Evolutionary conservation across 2,329 filamentous ascomycete genomes (phyloP), one percentile per base, ranked within the genome.

Genomic region (Cladosporium sp.): DNA sequence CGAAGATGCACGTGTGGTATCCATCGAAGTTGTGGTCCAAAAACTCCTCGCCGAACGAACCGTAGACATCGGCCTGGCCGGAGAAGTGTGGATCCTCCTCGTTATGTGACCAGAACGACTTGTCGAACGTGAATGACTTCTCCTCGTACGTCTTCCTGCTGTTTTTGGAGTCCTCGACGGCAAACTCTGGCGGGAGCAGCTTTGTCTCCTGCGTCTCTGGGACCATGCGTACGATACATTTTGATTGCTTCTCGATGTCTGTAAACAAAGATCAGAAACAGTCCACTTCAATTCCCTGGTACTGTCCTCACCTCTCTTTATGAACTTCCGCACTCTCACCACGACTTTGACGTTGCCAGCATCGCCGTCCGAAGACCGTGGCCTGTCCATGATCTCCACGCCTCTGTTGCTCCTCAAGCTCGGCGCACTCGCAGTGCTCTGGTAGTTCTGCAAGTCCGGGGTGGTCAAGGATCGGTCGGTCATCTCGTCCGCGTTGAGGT

Each of bases 21-120:
- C 93, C 93, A 68, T 96, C 91, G 64, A 98, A 98, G 74, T 98
- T 98, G 78, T 98, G 93, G 70, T 98, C 93, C 57, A 98, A 80
- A 61, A 98, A 97, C 66, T 97, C 93, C 69, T 96, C 90, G 52
- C 93, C 93, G 19, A 98, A 80, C 54, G 86, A 87, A 65, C 93
- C 89, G 77, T 98, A 97, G 52, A 98, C 86, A 64, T 96, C 88
- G 63, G 90, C 88, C 69, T 98, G 93, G 56, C 86, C 81, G 3
- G 93, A 91, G 68, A 96, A 98, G 72, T 96, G 89, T 32, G 82
- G 75, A 66, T 95, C 90, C 22, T 76, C 70, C 52, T 79, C 79
- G 68, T 92, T 76, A 71, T 96, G 90, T 55, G 92, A 97, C 91
- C 93, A 98, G 73, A 97, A 98, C 0, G 91, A 97, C 68, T 90